A percentile compares a stretch with the other conserved stretches of the same genome.
These are phyloP conservation scores for Santalum album DNA, from an alignment of 164 flowering plant species.

Conservation along the genomic window DNA sequence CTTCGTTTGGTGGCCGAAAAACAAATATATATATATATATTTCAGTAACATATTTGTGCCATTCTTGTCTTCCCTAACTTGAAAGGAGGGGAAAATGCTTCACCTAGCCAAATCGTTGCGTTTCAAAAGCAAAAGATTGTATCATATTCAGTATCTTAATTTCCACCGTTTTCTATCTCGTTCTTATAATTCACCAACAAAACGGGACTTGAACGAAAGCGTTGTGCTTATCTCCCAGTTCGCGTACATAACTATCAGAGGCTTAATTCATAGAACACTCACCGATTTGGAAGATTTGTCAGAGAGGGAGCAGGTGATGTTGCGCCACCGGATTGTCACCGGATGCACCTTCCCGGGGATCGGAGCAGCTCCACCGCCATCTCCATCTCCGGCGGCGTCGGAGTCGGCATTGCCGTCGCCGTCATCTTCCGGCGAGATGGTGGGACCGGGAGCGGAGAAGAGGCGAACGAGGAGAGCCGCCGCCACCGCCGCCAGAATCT, in stretches of 20 bases:
- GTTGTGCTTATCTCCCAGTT: too few relatives aligned
- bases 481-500: constrained; percentile 64
- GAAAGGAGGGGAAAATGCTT: too few relatives aligned
- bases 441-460: constrained; percentile 64
- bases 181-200: too few relatives aligned
- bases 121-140: too few relatives aligned
- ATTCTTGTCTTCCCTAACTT: too few relatives aligned
- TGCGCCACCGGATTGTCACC: constrained; percentile 69
- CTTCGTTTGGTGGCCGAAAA: too few relatives aligned
- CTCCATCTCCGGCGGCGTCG: constrained; percentile 8
- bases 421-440: constrained; percentile 32
- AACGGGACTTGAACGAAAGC: too few relatives aligned
- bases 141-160: not conserved
- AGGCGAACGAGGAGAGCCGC: constrained; percentile 76
- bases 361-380: constrained; percentile 17
- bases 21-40: too few relatives aligned
- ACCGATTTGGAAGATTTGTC: constrained; percentile 75
- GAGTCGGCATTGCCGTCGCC: constrained; percentile 20
- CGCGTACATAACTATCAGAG: too few relatives aligned
- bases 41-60: too few relatives aligned
- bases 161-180: not conserved
- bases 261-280: constrained; percentile 8
- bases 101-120: too few relatives aligned
- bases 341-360: constrained; percentile 45
- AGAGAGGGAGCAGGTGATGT: constrained; percentile 66